phyloP scores from a whole-genome alignment of 768 basidiomycete genomes.

The Tylopilus sp. region DNA sequence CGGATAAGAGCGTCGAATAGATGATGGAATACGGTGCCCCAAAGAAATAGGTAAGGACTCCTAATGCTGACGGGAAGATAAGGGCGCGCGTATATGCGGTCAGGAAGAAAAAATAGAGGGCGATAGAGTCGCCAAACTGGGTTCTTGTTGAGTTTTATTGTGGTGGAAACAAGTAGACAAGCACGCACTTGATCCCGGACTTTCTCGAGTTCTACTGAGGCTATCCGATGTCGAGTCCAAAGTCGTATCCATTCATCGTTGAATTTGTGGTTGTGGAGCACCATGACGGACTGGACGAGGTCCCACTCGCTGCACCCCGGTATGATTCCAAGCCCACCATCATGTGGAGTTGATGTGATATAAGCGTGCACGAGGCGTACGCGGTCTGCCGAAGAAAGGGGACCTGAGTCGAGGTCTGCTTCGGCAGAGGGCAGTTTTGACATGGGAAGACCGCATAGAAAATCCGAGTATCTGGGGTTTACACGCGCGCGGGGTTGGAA shows the following conservation, averaged over 20 bases:
- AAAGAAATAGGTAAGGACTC: slow-evolving; percentile 66
- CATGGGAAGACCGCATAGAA: slow-evolving; percentile 69
- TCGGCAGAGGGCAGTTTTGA: slow-evolving; percentile 41
- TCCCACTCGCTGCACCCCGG: slow-evolving; percentile 72
- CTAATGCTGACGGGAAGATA: slow-evolving; percentile 68
- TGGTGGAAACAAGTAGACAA: background rate
- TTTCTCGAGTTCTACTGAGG: slow-evolving; percentile 59
- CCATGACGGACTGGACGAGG: slow-evolving; percentile 76
- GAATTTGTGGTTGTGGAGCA: slow-evolving; percentile 79
- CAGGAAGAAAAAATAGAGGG: slow-evolving; percentile 89
- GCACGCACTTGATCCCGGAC: slow-evolving; percentile 68
- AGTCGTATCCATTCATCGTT: slow-evolving; percentile 75
- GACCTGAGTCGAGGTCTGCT: slow-evolving; percentile 40
- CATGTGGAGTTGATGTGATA: slow-evolving; percentile 64
- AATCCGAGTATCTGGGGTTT: slow-evolving; percentile 61
- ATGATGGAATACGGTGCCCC: slow-evolving; percentile 68
- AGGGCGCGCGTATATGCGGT: slow-evolving; percentile 80
- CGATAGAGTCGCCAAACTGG: slow-evolving; percentile 77
- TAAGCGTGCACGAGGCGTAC: slow-evolving; percentile 73
- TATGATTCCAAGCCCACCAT: slow-evolving; percentile 82
- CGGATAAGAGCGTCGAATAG: slow-evolving; percentile 71
- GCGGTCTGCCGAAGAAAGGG: slow-evolving; percentile 70
- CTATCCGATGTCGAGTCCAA: slow-evolving; percentile 67
- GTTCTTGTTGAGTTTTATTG: background rate
- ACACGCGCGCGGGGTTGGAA: background rate